Evolutionary conservation across 2,329 filamentous ascomycete genomes (phyloP).

Genomic region (Neonectria coccinea): DNA sequence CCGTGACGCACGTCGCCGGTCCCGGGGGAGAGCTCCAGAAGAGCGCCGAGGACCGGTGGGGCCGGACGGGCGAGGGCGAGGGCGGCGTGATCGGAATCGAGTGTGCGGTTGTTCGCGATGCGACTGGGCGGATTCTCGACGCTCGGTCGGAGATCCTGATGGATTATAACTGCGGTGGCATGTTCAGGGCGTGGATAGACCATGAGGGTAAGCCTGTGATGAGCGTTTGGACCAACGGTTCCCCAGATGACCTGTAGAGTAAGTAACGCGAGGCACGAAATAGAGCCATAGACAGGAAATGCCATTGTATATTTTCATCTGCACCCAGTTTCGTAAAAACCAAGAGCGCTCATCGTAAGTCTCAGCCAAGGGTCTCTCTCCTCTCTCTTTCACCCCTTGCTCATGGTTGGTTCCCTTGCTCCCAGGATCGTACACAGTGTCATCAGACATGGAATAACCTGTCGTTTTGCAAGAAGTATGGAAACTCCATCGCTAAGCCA

Average conservation of each 20-base stretch:
- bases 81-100: conserved; percentile 90
- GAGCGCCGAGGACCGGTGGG: conserved; percentile 81
- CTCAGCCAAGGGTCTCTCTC: conserved; percentile 27
- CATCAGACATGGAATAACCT: conserved; percentile 34
- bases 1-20: conserved; percentile 75
- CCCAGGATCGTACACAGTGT: conserved; percentile 33
- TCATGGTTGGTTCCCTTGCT: conserved; percentile 1
- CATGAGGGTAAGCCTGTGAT: conserved; percentile 68
- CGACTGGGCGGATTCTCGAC: conserved; percentile 55
- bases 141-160: conserved; percentile 69
- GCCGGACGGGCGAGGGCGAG: conserved; percentile 79
- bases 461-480: conserved; percentile 34
- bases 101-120: conserved; percentile 60
- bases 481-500: conserved; percentile 43
- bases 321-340: conserved; percentile 33
- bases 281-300: conserved; percentile 36
- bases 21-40: conserved; percentile 77
- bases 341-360: conserved; percentile 21
- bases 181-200: conserved; percentile 85
- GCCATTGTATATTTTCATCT: conserved; percentile 43
- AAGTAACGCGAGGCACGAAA: conserved; percentile 2
- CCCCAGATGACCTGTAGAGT: conserved; percentile 37
- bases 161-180: conserved; percentile 87
- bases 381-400: conserved; percentile 1
- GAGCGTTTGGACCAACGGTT: conserved; percentile 54